Percentiles rank a stretch among this genome's conserved stretches.
phyloP scores from a whole-genome alignment of 176 grass and related monocot genomes.

The Eragrostis nindensis region DNA sequence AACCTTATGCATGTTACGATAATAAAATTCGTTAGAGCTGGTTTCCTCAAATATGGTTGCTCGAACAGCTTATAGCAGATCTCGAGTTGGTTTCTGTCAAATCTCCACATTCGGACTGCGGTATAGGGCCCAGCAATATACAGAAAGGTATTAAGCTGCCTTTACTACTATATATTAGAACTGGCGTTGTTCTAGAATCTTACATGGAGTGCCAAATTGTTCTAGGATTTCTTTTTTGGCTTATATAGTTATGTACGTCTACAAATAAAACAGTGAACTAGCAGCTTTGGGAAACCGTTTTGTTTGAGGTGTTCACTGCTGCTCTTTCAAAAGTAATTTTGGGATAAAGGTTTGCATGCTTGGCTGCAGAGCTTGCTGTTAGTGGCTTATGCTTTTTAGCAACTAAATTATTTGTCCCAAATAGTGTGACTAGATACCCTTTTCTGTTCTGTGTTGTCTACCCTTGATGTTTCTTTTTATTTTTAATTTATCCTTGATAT shows the following conservation, averaged over 20 bases:
- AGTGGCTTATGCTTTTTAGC: not conserved
- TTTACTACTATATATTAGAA: not conserved
- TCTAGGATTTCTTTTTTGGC: conserved; percentile 3
- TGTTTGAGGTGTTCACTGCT: conserved; percentile 10
- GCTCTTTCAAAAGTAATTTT: conserved; percentile 1
- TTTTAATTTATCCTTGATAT: not conserved
- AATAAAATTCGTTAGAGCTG: conserved; percentile 1
- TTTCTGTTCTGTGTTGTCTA: conserved; percentile 13
- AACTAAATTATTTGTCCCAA: not conserved
- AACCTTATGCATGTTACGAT: conserved; percentile 8
- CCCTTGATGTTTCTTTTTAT: not conserved
- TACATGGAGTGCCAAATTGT: conserved; percentile 9
- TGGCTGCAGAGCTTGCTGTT: not conserved
- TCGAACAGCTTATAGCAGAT: conserved; percentile 69
- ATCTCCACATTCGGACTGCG: conserved; percentile 39
- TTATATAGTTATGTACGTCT: not conserved
- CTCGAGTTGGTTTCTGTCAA: conserved; percentile 54
- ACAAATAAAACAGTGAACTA: conserved; percentile 2
- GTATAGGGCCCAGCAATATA: conserved; percentile 42
- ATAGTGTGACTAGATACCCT: not conserved
- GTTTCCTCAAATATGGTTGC: not conserved
- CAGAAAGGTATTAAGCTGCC: conserved; percentile 41
- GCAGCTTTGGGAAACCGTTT: not conserved
- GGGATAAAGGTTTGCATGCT: not conserved
- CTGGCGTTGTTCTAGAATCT: conserved; percentile 29